Evolutionary conservation across 192 early-diverging fungal genomes (phyloP), one percentile per base, ranked within the genome.

Genomic region (Podila verticillata): DNA sequence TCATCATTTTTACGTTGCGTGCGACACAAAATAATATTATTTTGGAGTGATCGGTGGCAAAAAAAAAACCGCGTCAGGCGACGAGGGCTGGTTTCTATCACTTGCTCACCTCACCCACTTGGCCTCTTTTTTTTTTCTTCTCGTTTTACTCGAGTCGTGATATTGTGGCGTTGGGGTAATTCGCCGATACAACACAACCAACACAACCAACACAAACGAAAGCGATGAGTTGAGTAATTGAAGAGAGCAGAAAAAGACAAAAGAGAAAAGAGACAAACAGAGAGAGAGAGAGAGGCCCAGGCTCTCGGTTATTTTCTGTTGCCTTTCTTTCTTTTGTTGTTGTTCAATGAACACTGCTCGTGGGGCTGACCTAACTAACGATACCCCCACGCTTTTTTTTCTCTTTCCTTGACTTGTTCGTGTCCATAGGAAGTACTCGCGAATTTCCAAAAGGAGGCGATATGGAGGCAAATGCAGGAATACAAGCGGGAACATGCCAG

Each of bases 381-480:
- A n/a, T n/a, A 1, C 39, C 1, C 39, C 39, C 51, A 54, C 19
- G 19, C 26, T 22, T 32, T 30, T 31, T 57, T 57, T 34, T 58
- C 24, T 57, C 28, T 22, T 61, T 61, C 28, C 30, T 24, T 20
- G n/a, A n/a, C n/a, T 19, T 54, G n/a, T n/a, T 64, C 63, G 28
- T 65, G 29, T 12, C 44, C 6, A 31, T 68, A 80, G 77, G 77
- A 80, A 15, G 62, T 59, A 20, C 39, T 79, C 4, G 54, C 58
- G 5, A 80, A 51, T 47, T 91, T 87, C 68, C 90, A 91, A 84
- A 91, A 90, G 71, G 90, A 91, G 17, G 90, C 89, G 17, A 91
- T 91, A 39, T 91, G 87, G 87, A 72, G 89, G 29, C 88, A 91
- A 69, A 91, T 91, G 90, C 87, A 89, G 82, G 89, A 89, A 66